A percentile compares a stretch with the other conserved stretches of the same genome.
phyloP scores from a whole-genome alignment of 1,284 basidiomycete species.

The Leucocoprinus gongylophorus region DNA sequence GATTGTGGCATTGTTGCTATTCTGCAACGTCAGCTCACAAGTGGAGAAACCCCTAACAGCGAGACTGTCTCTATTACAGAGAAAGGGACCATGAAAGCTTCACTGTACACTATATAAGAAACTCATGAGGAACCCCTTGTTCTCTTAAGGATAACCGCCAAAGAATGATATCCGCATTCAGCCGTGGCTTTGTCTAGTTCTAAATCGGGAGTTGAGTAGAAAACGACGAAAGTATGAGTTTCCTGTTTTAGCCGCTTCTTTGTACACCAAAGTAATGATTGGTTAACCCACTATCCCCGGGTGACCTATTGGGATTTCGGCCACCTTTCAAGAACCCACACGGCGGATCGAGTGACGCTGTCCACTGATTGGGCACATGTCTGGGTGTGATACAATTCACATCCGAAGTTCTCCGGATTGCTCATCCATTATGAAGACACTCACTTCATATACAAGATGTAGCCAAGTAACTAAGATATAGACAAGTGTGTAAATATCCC shows the following conservation, averaged over 20 bases:
- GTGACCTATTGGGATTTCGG: too few species aligned
- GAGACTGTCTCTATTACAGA: slow-evolving; percentile 21
- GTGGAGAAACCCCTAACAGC: slow-evolving; percentile 10
- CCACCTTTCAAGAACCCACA: too few species aligned
- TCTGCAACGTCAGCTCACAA: slow-evolving; percentile 18
- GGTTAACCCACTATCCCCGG: too few species aligned
- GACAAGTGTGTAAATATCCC: too few species aligned
- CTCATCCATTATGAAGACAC: too few species aligned
- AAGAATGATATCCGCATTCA: slow-evolving; percentile 19
- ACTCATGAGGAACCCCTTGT: slow-evolving; percentile 32
- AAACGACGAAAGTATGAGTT: slow-evolving; percentile 10
- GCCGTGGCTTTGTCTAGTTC: slow-evolving; percentile 25
- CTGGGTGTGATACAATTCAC: too few species aligned
- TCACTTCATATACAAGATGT: too few species aligned
- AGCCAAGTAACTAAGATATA: too few species aligned
- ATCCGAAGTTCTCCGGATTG: too few species aligned
- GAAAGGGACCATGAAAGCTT: slow-evolving; percentile 28
- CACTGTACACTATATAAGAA: slow-evolving; percentile 29
- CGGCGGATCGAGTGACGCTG: too few species aligned
- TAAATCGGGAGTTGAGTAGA: slow-evolving; percentile 13
- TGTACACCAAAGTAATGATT: too few species aligned
- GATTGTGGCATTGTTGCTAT: slow-evolving; percentile 20
- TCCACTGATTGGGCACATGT: too few species aligned
- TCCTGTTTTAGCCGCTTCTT: slow-evolving; percentile 28
- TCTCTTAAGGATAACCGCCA: slow-evolving; percentile 13